Base-by-base conservation (phyloP, 176 grass and related monocot species). In the Olyra latifolia region DNA sequence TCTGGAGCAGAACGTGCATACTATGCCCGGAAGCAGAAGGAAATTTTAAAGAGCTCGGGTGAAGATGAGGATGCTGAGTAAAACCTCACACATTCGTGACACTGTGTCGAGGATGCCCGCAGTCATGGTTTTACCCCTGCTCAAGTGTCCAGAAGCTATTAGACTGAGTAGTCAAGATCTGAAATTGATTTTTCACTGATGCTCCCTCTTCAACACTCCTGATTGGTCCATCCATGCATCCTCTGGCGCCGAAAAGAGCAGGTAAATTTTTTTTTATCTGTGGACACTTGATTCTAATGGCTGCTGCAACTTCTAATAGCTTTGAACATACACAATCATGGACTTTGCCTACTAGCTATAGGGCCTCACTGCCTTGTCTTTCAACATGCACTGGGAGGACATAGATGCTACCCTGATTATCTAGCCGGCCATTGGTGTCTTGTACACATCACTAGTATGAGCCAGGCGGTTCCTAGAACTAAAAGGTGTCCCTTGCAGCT, bases 301-400 rank as follows among this genome's bases (percentile, higher is more conserved):
- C 62, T 47, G 48, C 69, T 47, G 60, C 68, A 25, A 67, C n/a
- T 71, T 88, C 10, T 48, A 40, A 27, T 80, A 19, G 24, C 72
- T 69, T 41, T 85, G 71, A 83, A 79, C 71, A 45, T 64, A 71
- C 78, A 78, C 72, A 85, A 72, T 89, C 87, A 66, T 81, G 82
- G 28, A 27, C 70, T 81, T 89, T 80, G 70, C 82, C 60, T 79
- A 3, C 32, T 35, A 35, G 77, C 54, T 27, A 55, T 70, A 85
- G 82, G 20, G 76, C 75, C 67, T 75, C 76, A 62, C 52, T 75
- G 76, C 35, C 54, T 45, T 42, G 39, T 86, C 71, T 76, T 87
- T 80, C 76, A 76, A 71, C 70, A 74, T 63, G 71, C 77, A 70
- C 71, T 69, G 86, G 61, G 82, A 72, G 7, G 14, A 25, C 66